phyloP scores from a whole-genome alignment of 257 asterid species.

The Ilex asprella region DNA sequence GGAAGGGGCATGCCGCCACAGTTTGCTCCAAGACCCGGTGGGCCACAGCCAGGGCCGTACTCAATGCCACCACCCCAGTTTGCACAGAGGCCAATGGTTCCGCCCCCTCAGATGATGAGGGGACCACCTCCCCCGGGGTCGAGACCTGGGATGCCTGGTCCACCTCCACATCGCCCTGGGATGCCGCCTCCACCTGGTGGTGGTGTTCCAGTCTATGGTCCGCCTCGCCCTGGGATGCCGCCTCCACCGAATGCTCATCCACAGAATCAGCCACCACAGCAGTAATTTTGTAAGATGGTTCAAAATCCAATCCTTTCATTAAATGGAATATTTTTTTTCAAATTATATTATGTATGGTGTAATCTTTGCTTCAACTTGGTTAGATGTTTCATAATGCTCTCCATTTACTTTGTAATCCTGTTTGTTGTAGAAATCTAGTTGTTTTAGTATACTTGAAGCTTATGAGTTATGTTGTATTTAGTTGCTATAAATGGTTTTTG shows the following conservation, averaged over 20 bases:
- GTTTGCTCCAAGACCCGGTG: conserved; percentile 23
- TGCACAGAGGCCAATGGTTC: conserved; percentile 73
- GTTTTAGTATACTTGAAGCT: too few species aligned
- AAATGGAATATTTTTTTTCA: too few species aligned
- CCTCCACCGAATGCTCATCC: conserved; percentile 63
- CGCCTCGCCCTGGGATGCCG: conserved; percentile 94
- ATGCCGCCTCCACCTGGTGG: conserved; percentile 71
- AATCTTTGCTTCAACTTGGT: too few species aligned
- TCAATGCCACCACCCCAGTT: conserved; percentile 57
- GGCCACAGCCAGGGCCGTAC: conserved; percentile 24
- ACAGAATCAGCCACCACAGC: conserved; percentile 60
- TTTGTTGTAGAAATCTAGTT: too few species aligned
- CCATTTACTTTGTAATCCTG: too few species aligned
- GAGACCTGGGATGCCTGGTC: conserved; percentile 79
- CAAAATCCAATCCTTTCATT: too few species aligned
- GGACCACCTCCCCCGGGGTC: conserved; percentile 85
- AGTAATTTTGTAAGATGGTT: not conserved
- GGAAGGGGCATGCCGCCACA: conserved; percentile 44
- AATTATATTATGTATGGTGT: too few species aligned
- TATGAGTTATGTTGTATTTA: too few species aligned
- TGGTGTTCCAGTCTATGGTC: conserved; percentile 59
- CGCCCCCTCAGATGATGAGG: conserved; percentile 76
- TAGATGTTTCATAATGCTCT: too few species aligned
- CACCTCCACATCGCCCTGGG: conserved; percentile 58
- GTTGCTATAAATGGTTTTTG: too few species aligned